Conservation (phyloP, 2,329 filamentous ascomycete genomes). For the Helminthosporium solani region DNA sequence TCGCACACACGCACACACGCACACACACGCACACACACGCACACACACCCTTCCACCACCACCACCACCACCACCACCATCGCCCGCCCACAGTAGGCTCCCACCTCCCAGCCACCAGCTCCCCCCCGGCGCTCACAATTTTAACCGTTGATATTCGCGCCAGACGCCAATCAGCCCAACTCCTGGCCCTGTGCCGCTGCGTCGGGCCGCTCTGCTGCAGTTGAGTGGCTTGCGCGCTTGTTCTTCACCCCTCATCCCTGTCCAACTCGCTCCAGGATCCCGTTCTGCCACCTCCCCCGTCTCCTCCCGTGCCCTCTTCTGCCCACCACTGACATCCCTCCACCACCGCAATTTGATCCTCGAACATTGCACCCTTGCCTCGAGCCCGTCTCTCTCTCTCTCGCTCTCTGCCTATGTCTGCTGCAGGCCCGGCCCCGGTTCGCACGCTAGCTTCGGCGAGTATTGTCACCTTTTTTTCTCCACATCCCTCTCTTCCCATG, state of each 20-base stretch:
- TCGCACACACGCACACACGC: too few species aligned
- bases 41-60: neutral
- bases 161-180: slow-evolving; percentile 25
- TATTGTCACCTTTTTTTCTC: slow-evolving; percentile 36
- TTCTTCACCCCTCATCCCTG: slow-evolving; percentile 18
- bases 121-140: slow-evolving; percentile 26
- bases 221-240: slow-evolving; percentile 27
- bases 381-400: slow-evolving; percentile 13
- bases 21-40: neutral
- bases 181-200: slow-evolving; percentile 33
- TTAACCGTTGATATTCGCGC: slow-evolving; percentile 38
- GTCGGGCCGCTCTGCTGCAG: slow-evolving; percentile 29
- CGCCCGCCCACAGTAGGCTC: slow-evolving; percentile 7
- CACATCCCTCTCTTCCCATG: slow-evolving; percentile 36
- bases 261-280: slow-evolving; percentile 4
- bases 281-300: neutral
- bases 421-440: slow-evolving; percentile 31
- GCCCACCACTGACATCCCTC: slow-evolving; percentile 4
- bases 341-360: slow-evolving; percentile 20
- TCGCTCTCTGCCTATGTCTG: too few species aligned
- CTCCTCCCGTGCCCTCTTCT: too few species aligned
- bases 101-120: slow-evolving; percentile 19
- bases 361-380: slow-evolving; percentile 20
- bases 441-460: slow-evolving; percentile 20
- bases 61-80: neutral